phyloP scores from a whole-genome alignment of 2,329 filamentous ascomycete species.

The Sordariomycetes sp. region DNA sequence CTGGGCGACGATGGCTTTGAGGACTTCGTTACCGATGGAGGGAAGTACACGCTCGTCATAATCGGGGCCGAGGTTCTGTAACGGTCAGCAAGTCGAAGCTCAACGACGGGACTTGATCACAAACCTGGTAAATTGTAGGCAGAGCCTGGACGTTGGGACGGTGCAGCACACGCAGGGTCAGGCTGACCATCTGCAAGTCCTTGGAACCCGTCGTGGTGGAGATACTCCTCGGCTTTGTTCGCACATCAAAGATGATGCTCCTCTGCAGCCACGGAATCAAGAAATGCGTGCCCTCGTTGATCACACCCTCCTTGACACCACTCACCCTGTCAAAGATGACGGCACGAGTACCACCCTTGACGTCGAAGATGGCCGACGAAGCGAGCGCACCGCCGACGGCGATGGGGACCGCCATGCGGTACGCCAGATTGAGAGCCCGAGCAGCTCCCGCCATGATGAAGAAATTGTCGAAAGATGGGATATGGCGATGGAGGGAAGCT shows the following conservation, averaged over 20 bases:
- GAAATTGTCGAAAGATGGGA: too few species aligned
- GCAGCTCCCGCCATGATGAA: slow-evolving; percentile 17
- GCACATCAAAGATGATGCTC: slow-evolving; percentile 91
- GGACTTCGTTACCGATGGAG: slow-evolving; percentile 97
- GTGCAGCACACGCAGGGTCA: slow-evolving; percentile 92
- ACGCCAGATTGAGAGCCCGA: slow-evolving; percentile 50
- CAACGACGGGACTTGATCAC: neutral
- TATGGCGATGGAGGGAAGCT: too few species aligned
- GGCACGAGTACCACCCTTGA: slow-evolving; percentile 86
- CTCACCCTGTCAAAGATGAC: slow-evolving; percentile 95
- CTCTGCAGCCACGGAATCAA: slow-evolving; percentile 92
- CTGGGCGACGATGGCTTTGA: slow-evolving; percentile 96
- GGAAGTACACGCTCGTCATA: slow-evolving; percentile 98
- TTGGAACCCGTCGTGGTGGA: slow-evolving; percentile 96
- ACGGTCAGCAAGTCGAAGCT: neutral
- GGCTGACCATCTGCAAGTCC: slow-evolving; percentile 98
- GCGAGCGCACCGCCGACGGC: slow-evolving; percentile 58
- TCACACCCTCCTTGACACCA: slow-evolving; percentile 85
- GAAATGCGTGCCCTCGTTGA: slow-evolving; percentile 97
- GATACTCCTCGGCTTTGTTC: slow-evolving; percentile 95
- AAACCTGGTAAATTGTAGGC: slow-evolving; percentile 97
- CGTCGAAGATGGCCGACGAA: slow-evolving; percentile 87
- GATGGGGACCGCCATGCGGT: slow-evolving; percentile 63
- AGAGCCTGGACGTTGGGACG: slow-evolving; percentile 85
- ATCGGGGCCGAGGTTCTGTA: slow-evolving; percentile 87